Evolutionary conservation across 2,329 filamentous ascomycete genomes (phyloP).

Genomic region (Didymella segeticola): DNA sequence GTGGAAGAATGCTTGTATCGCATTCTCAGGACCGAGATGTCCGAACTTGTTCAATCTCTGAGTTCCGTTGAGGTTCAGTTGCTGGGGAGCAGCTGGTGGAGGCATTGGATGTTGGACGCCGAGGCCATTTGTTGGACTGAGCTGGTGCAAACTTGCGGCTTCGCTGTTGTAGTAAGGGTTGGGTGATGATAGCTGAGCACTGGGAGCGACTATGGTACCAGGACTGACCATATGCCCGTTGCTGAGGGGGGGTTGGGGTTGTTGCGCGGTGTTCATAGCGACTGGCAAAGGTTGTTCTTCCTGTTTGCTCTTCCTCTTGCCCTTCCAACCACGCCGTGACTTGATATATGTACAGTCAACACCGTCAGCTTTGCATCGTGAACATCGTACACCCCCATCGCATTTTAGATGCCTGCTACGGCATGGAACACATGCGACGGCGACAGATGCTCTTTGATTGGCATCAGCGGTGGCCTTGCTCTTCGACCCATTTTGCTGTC

Average conservation of each 20-base stretch:
- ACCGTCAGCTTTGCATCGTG: conserved; percentile 54
- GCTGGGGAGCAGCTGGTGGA: conserved; percentile 26
- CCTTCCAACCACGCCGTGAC: conserved; percentile 59
- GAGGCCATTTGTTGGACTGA: conserved; percentile 32
- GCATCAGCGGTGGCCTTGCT: conserved; percentile 18
- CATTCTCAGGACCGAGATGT: conserved; percentile 37
- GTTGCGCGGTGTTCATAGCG: conserved; percentile 30
- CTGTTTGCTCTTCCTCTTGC: conserved; percentile 48
- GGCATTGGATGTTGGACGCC: conserved; percentile 26
- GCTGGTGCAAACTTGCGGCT: conserved; percentile 28
- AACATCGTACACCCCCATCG: conserved; percentile 58
- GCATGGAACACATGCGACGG: conserved; percentile 60
- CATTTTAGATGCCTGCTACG: conserved; percentile 61
- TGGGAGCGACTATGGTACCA: conserved; percentile 15
- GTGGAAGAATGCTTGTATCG: conserved; percentile 48
- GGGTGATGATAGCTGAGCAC: conserved; percentile 38
- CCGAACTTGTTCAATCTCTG: conserved; percentile 39
- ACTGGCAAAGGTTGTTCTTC: conserved; percentile 38
- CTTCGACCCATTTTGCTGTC: conserved; percentile 29
- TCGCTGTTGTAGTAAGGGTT: conserved; percentile 41
- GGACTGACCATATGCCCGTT: conserved; percentile 24
- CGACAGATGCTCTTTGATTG: conserved; percentile 41
- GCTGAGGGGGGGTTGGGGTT: conserved; percentile 22
- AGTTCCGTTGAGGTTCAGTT: conserved; percentile 44
- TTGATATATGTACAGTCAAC: conserved; percentile 60